A percentile compares a stretch with the other conserved stretches of the same genome.
Evolutionary conservation across 305 asterid genomes (phyloP).

Genomic region (Andrographis paniculata): DNA sequence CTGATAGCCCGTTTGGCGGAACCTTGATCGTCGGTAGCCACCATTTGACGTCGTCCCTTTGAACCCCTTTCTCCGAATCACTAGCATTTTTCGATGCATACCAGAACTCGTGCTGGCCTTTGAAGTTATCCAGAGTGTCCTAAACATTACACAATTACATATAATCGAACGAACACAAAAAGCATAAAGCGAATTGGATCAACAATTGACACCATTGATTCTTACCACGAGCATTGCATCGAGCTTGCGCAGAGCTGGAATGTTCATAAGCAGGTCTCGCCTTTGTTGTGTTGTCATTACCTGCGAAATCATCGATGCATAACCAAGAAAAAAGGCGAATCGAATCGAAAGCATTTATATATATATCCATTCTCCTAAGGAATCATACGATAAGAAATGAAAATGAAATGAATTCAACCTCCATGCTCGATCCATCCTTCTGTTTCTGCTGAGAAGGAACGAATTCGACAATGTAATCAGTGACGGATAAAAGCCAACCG

Average conservation of each 20-base stretch:
- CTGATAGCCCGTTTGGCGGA: conserved; percentile 66
- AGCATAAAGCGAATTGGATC: not conserved
- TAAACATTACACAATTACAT: conserved; percentile 21
- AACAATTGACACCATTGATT: no score
- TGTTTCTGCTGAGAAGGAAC: conserved; percentile 63
- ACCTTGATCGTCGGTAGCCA: conserved; percentile 89
- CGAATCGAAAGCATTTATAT: conserved; percentile 1
- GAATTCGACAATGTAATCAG: conserved; percentile 78
- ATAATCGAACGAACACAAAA: not conserved
- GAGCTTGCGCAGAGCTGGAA: conserved; percentile 82
- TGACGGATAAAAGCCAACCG: conserved; percentile 67
- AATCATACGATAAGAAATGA: no score
- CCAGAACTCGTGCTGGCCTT: conserved; percentile 56
- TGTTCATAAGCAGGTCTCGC: conserved; percentile 55
- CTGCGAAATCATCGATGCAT: no score
- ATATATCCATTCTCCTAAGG: no score
- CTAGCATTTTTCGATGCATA: conserved; percentile 64
- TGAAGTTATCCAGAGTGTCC: conserved; percentile 63
- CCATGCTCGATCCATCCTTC: conserved; percentile 65
- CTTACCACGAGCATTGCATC: conserved; percentile 77
- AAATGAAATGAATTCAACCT: conserved; percentile 39
- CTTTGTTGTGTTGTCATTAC: conserved; percentile 83
- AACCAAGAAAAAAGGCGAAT: no score
- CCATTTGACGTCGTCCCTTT: conserved; percentile 71
- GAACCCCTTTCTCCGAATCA: conserved; percentile 67